Evolutionary conservation across 2,329 filamentous ascomycete genomes (phyloP), one percentile per base, ranked within the genome.

Genomic region (Verticillium alfalfae): DNA sequence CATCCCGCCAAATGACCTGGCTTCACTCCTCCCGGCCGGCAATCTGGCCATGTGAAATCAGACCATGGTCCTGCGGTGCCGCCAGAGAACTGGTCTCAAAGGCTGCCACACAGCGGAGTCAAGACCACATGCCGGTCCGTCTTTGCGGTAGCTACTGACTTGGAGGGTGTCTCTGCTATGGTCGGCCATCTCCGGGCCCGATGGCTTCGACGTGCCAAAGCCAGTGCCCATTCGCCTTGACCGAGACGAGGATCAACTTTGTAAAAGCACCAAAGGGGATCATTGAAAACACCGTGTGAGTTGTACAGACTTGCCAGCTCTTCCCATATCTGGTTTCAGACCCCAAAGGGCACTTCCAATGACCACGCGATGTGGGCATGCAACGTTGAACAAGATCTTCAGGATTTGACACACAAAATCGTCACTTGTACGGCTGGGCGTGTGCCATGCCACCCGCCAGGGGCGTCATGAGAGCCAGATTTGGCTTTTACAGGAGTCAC

Each of bases 21-120:
- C 38, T 41, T 49, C 8, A 18, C 22, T 36, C 16, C 12, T 9
- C 15, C 57, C 57, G 57, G 57, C 57, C 41, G 57, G 39, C 39
- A 58, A 49, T 5, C 13, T 52, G 45, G 18, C 18, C 18, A 13
- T 18, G 10, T 10, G 18, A 12, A 61, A 63, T 70, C 68, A 68
- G 45, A 12, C 45, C 45, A 26, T 52, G 8, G 18, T 52, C 18
- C 45, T 52, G 45, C 45, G 45, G 45, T 26, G 18, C 45, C 16
- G 45, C 45, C 39, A 10, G 9, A 18, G n/a, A 9, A 22, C 10
- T 52, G 45, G 45, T 12, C 18, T 26, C 13, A 67, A 68, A 18
- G 69, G 67, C 57, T 72, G 73, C 31, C 71, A 75, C 2, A 73
- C 66, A 18, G 69, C 59, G 8, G 70, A 73, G 58, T 10, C 45